A percentile compares a stretch with the other conserved stretches of the same genome.
phyloP scores from a whole-genome alignment of 352 stramenopile species.

The Phytophthora brassicae region DNA sequence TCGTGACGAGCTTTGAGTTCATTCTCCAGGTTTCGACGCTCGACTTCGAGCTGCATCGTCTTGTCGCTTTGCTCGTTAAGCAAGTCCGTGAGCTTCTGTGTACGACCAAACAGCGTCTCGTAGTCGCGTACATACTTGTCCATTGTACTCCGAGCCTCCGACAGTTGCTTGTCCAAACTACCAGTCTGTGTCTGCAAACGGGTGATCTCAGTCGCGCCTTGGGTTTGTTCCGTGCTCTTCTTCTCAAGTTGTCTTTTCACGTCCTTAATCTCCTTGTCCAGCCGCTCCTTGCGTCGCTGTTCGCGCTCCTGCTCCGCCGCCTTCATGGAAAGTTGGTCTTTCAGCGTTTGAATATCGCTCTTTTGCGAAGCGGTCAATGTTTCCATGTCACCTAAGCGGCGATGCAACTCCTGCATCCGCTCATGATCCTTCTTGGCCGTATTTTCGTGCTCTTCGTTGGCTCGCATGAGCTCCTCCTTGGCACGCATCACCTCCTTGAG shows the following conservation, averaged over 20 bases:
- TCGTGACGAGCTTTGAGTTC: conserved; percentile 86
- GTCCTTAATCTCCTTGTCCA: conserved; percentile 94
- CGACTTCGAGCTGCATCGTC: conserved; percentile 80
- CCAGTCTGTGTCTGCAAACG: conserved; percentile 71
- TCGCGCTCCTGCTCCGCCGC: conserved; percentile 87
- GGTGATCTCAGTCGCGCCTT: conserved; percentile 50
- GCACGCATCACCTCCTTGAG: conserved; percentile 90
- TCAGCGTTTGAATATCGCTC: conserved; percentile 80
- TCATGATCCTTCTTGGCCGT: conserved; percentile 84
- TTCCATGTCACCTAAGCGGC: conserved; percentile 67
- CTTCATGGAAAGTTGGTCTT: conserved; percentile 87
- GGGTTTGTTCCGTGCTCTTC: conserved; percentile 65
- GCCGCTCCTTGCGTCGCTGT: conserved; percentile 84
- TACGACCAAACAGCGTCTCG: conserved; percentile 88
- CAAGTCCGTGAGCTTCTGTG: conserved; percentile 92
- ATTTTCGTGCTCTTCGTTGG: conserved; percentile 83
- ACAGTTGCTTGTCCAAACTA: conserved; percentile 88
- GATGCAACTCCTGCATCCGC: conserved; percentile 80
- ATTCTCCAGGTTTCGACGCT: conserved; percentile 78
- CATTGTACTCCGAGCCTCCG: conserved; percentile 82
- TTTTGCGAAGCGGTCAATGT: conserved; percentile 50
- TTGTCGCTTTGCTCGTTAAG: conserved; percentile 93
- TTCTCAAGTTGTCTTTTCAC: conserved; percentile 88
- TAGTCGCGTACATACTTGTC: conserved; percentile 94
- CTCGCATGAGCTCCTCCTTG: conserved; percentile 87